Percentiles rank a stretch among this genome's conserved stretches.
Evolutionary conservation across 208 protist species (phyloP).

Genomic region (Crithidia brevicula): DNA sequence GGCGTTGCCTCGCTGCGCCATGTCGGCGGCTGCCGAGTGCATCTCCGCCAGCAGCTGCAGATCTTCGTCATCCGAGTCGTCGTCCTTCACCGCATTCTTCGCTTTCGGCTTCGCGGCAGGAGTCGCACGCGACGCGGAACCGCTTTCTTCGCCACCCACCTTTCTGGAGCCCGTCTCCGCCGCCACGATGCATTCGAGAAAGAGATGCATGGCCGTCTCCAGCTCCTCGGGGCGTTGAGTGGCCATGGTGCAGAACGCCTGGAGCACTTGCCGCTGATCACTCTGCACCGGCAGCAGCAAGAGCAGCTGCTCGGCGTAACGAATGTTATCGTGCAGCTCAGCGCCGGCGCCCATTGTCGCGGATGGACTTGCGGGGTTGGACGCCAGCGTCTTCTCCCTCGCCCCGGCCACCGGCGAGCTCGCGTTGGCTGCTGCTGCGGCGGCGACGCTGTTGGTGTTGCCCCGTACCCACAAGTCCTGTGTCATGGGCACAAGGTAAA

Average conservation of each 20-base stretch:
- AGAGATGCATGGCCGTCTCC: conserved; percentile 81
- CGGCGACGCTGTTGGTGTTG: conserved; percentile 62
- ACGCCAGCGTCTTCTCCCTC: neutral
- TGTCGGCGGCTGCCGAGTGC: conserved; percentile 21
- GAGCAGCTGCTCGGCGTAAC: conserved; percentile 84
- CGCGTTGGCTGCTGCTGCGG: neutral
- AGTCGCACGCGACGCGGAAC: neutral
- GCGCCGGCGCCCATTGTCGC: conserved; percentile 1
- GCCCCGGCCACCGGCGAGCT: neutral
- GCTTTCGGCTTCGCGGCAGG: neutral
- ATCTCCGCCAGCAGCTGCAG: conserved; percentile 47
- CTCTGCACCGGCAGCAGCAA: conserved; percentile 67
- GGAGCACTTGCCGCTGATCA: conserved; percentile 70
- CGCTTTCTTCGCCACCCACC: conserved; percentile 4
- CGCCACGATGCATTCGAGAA: conserved; percentile 45
- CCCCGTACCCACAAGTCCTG: conserved; percentile 77
- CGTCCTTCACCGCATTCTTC: conserved; percentile 11
- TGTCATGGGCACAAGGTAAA: conserved; percentile 91
- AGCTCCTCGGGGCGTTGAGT: conserved; percentile 58
- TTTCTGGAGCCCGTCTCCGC: conserved; percentile 20
- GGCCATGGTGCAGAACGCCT: conserved; percentile 78
- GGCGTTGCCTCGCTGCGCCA: conserved; percentile 21
- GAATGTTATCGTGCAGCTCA: conserved; percentile 79
- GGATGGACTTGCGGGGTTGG: conserved; percentile 1
- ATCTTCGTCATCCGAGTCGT: conserved; percentile 55